Percentiles rank a stretch among this genome's conserved stretches.
phyloP scores from a whole-genome alignment of 1,139 yeast species.

The Debaryomyces fabryi region DNA sequence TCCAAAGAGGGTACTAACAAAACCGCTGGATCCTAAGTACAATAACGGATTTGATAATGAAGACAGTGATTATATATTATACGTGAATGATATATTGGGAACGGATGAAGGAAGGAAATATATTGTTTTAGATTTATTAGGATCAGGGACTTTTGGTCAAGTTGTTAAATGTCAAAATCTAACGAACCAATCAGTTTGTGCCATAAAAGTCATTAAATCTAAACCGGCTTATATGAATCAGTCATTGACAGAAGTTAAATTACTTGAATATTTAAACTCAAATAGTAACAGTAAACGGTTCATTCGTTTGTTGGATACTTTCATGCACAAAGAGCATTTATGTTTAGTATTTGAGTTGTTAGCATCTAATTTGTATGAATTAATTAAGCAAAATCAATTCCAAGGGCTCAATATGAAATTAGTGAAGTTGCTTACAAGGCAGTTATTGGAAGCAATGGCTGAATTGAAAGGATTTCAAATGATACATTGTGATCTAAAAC shows the following conservation, averaged over 20 bases:
- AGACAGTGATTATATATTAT: slow-evolving; percentile 86
- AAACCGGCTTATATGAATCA: slow-evolving; percentile 92
- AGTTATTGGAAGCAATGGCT: slow-evolving; percentile 76
- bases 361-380: slow-evolving; percentile 86
- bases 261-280: slow-evolving; percentile 77
- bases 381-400: slow-evolving; percentile 90
- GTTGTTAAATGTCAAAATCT: slow-evolving; percentile 96
- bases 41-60: slow-evolving; percentile 89
- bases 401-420: slow-evolving; percentile 84
- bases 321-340: slow-evolving; percentile 88
- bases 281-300: slow-evolving; percentile 78
- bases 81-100: slow-evolving; percentile 93
- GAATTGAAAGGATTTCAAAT: slow-evolving; percentile 81
- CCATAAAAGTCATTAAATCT: slow-evolving; percentile 92
- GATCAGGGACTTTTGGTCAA: slow-evolving; percentile 98
- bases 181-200: slow-evolving; percentile 84
- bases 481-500: slow-evolving; percentile 95
- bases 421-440: slow-evolving; percentile 77
- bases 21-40: slow-evolving; percentile 81
- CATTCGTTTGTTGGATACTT: slow-evolving; percentile 79
- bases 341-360: slow-evolving; percentile 90
- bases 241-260: slow-evolving; percentile 85
- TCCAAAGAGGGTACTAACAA: slow-evolving; percentile 89
- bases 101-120: slow-evolving; percentile 85
- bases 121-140: slow-evolving; percentile 84